These are phyloP conservation scores for Besnoitia besnoiti DNA, from an alignment of 169 alveolate species.

Conservation along the genomic window DNA sequence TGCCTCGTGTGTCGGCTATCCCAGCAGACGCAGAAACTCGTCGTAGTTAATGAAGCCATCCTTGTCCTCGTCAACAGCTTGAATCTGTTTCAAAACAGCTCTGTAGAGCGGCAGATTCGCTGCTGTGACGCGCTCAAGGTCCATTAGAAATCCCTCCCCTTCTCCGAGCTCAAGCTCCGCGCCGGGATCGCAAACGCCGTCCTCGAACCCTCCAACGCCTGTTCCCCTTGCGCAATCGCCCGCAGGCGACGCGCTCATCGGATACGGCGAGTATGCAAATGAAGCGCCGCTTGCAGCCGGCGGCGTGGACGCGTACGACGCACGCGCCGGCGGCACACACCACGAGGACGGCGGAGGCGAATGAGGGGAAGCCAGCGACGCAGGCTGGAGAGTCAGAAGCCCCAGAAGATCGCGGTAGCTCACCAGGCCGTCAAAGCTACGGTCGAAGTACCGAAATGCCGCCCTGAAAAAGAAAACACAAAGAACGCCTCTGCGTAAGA, in stretches of 20 bases:
- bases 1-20: neutral
- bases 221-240: too few species aligned
- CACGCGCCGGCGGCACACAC: neutral
- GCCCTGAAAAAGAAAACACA: constrained; percentile 26
- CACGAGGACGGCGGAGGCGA: neutral
- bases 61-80: constrained; percentile 4
- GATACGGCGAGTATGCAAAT: too few species aligned
- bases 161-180: neutral
- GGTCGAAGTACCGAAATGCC: constrained; percentile 60
- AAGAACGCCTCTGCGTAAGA: too few species aligned
- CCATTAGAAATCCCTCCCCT: neutral
- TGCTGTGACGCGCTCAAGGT: neutral
- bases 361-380: neutral
- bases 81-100: neutral
- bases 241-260: too few species aligned
- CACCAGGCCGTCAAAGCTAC: constrained; percentile 60
- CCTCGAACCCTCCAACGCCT: too few species aligned
- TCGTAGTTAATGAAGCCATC: constrained; percentile 27
- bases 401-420: constrained; percentile 55
- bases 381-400: constrained; percentile 25
- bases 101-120: constrained; percentile 25
- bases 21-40: neutral
- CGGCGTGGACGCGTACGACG: neutral
- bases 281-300: too few species aligned
- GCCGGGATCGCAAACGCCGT: neutral